Conservation (phyloP, 208 protist species). For the Acanthamoeba castellanii region DNA sequence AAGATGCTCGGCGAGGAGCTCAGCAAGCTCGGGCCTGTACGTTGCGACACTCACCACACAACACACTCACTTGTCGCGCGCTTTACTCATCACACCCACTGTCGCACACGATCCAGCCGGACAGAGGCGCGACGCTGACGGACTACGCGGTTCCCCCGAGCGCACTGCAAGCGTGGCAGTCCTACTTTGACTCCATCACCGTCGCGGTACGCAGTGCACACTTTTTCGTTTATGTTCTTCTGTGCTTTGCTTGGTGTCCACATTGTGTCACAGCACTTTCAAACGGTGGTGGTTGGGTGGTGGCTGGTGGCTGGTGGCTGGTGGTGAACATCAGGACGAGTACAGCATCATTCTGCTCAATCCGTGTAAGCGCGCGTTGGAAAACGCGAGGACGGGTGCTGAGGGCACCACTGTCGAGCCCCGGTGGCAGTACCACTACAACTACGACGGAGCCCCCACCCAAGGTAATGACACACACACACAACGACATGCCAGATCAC, state of each 20-base stretch:
- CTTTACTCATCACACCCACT: background rate
- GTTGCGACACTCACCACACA: background rate
- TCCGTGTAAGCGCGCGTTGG: background rate
- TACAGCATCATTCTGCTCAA: constrained; percentile 23
- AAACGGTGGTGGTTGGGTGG: too few relatives aligned
- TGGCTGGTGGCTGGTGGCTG: background rate
- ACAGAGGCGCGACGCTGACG: background rate
- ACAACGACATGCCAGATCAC: background rate
- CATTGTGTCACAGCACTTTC: too few relatives aligned
- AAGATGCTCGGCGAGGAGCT: background rate
- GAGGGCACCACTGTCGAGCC: background rate
- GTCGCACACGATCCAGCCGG: background rate
- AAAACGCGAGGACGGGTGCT: background rate
- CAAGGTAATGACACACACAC: background rate
- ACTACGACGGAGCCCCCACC: background rate
- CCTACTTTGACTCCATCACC: constrained; percentile 35
- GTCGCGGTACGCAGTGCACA: background rate
- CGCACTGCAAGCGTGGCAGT: background rate
- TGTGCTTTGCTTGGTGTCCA: background rate
- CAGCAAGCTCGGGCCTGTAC: background rate
- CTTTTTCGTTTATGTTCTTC: background rate
- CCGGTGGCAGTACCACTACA: constrained; percentile 31
- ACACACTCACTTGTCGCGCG: too few relatives aligned
- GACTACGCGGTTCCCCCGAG: background rate
- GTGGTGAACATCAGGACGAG: background rate